Evolutionary conservation across 2,329 filamentous ascomycete genomes (phyloP).

Genomic region (Botrytis aclada): DNA sequence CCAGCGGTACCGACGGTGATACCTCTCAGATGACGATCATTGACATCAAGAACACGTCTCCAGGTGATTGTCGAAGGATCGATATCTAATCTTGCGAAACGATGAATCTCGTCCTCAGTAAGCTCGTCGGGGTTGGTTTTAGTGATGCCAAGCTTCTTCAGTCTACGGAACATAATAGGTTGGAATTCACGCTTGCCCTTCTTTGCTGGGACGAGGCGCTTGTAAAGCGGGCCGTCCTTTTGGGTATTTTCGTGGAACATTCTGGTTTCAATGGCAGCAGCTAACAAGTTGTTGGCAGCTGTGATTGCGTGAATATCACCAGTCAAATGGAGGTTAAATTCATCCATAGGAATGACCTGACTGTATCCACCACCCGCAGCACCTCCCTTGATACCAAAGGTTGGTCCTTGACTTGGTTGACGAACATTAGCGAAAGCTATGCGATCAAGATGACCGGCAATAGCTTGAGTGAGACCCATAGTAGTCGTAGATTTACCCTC

Average conservation of each 20-base stretch:
- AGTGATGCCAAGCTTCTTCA: conserved; percentile 93
- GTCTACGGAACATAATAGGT: conserved; percentile 85
- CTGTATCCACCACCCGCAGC: conserved; percentile 97
- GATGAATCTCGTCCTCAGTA: conserved; percentile 80
- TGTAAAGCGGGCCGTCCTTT: conserved; percentile 84
- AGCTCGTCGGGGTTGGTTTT: conserved; percentile 92
- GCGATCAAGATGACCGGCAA: conserved; percentile 82
- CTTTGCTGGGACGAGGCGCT: conserved; percentile 82
- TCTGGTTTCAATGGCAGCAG: conserved; percentile 92
- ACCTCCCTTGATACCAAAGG: conserved; percentile 98
- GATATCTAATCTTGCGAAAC: conserved; percentile 92
- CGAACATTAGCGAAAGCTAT: conserved; percentile 95
- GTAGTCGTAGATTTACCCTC: conserved; percentile 99
- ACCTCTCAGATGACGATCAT: conserved; percentile 87
- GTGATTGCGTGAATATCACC: conserved; percentile 98
- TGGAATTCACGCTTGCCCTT: conserved; percentile 85
- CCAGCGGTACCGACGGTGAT: conserved; percentile 84
- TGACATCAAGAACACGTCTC: conserved; percentile 93
- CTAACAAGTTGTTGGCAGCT: conserved; percentile 93
- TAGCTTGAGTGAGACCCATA: conserved; percentile 88
- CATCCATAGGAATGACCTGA: conserved; percentile 99
- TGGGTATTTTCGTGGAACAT: conserved; percentile 98
- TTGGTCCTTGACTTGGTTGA: conserved; percentile 94
- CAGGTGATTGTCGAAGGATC: conserved; percentile 97
- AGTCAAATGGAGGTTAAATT: conserved; percentile 97